Evolutionary conservation across 768 basidiomycete genomes (phyloP).

Genomic region (Butyriboletus loyo): DNA sequence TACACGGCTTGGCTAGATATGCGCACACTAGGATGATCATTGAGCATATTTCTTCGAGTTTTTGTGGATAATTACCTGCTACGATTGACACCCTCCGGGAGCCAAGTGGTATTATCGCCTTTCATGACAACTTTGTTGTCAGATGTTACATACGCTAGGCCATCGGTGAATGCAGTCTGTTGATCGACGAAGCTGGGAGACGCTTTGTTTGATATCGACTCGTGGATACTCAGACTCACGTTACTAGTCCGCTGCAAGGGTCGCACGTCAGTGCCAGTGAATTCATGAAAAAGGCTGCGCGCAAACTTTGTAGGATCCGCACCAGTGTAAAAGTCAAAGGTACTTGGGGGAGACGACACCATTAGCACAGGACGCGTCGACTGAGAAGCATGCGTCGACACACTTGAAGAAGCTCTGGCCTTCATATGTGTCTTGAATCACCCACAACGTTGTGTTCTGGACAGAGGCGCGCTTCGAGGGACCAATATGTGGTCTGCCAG

Average conservation of each 20-base stretch:
- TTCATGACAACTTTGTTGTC: constrained; percentile 70
- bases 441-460: constrained; percentile 52
- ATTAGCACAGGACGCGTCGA: constrained; percentile 1
- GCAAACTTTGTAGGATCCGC: constrained; percentile 62
- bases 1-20: constrained; percentile 64
- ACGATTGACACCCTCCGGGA: constrained; percentile 52
- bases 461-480: constrained; percentile 16
- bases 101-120: constrained; percentile 62
- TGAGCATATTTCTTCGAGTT: constrained; percentile 1
- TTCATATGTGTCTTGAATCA: constrained; percentile 62
- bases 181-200: constrained; percentile 57
- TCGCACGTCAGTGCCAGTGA: constrained; percentile 11
- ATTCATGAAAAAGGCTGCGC: constrained; percentile 5
- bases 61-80: constrained; percentile 45
- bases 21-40: constrained; percentile 54
- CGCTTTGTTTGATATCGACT: constrained; percentile 6
- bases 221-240: constrained; percentile 41
- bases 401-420: constrained; percentile 72
- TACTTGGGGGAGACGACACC: constrained; percentile 34
- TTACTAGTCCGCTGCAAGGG: constrained; percentile 59
- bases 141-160: constrained; percentile 55
- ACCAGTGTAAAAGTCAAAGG: constrained; percentile 57
- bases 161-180: constrained; percentile 47
- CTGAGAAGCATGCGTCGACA: constrained; percentile 20
- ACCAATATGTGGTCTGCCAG: not conserved